Evolutionary conservation across 2,329 filamentous ascomycete genomes (phyloP), one percentile per base, ranked within the genome.

Genomic region (Penicillium hordei): DNA sequence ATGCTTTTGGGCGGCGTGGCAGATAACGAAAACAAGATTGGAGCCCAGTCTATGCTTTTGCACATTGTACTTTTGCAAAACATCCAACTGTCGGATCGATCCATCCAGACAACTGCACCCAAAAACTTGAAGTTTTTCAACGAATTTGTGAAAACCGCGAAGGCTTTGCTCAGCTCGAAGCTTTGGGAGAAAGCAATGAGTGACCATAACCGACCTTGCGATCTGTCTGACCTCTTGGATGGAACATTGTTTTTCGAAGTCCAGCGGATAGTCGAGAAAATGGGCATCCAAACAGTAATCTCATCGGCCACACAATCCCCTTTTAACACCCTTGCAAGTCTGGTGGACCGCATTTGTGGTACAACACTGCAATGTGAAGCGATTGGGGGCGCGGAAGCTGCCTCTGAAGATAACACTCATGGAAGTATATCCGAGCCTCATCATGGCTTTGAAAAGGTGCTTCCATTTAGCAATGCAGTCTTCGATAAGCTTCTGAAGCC

Each of bases 161-260:
- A 69, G 29, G 62, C 58, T 38, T 63, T 80, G 40, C 62, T 83
- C 57, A 65, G 66, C 21, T 75, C 72, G 21, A 57, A 62, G 48
- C 66, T 57, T 29, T 83, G 72, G 78, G 65, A 54, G 50, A 64
- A 65, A 13, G 68, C 65, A 42, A 65, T 73, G 42, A 49, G 54
- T 4, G 46, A 64, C 13, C 59, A 57, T 31, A 31, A 62, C 15
- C 50, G 66, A 9, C 52, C 58, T 10, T 80, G 77, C 62, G 81
- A 86, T 65, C 66, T 85, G 6, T 76, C 76, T 17, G 85, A 87
- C 66, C 69, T 83, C 6, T 67, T 86, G 15, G 84, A 87, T 68
- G 84, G 84, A 7, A 76, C 83, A 39, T 65, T 83, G 6, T 76
- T 80, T 29, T 39, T 60, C 42, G 38, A 62, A 25, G 43, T 42